Evolutionary conservation across 2,329 filamentous ascomycete genomes (phyloP).

Genomic region (Lachnellula occidentalis): DNA sequence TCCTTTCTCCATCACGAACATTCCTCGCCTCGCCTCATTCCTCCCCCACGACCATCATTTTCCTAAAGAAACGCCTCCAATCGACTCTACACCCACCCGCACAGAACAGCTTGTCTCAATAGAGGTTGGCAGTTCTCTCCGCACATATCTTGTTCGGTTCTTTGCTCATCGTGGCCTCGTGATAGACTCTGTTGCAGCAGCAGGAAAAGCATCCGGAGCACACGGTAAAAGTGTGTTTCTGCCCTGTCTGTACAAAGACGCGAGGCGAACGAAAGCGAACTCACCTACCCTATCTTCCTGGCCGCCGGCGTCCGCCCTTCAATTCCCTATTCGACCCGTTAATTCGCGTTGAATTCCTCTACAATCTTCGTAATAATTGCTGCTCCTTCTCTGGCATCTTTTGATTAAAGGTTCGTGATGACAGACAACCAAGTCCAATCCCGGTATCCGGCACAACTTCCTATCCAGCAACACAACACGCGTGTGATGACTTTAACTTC

Average conservation of each 20-base stretch:
- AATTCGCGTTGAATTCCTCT: conserved; percentile 30
- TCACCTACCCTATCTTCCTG: conserved; percentile 31
- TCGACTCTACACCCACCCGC: conserved; percentile 4
- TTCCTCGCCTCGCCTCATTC: conserved; percentile 17
- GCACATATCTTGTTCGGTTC: conserved; percentile 3
- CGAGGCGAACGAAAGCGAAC: conserved; percentile 12
- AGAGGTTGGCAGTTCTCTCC: conserved; percentile 10
- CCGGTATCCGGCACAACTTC: conserved; percentile 1
- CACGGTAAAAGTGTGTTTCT: conserved; percentile 29
- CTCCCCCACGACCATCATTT: conserved; percentile 20
- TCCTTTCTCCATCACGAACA: conserved; percentile 8
- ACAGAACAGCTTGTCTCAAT: conserved; percentile 5
- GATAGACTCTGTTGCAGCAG: conserved; percentile 11
- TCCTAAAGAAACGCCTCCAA: conserved; percentile 11
- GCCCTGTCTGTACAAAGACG: conserved; percentile 5
- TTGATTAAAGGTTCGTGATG: conserved; percentile 29
- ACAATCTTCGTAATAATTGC: conserved; percentile 29
- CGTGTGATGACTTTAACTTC: conserved; percentile 2
- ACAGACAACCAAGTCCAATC: not conserved
- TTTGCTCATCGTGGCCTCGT: conserved; percentile 15
- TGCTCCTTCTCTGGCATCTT: conserved; percentile 19
- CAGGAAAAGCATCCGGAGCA: conserved; percentile 7
- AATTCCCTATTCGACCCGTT: conserved; percentile 35
- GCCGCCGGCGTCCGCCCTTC: conserved; percentile 54
- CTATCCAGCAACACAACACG: conserved; percentile 5